Conservation (phyloP, 148 eudicot species). For the Nepenthes gracilis region DNA sequence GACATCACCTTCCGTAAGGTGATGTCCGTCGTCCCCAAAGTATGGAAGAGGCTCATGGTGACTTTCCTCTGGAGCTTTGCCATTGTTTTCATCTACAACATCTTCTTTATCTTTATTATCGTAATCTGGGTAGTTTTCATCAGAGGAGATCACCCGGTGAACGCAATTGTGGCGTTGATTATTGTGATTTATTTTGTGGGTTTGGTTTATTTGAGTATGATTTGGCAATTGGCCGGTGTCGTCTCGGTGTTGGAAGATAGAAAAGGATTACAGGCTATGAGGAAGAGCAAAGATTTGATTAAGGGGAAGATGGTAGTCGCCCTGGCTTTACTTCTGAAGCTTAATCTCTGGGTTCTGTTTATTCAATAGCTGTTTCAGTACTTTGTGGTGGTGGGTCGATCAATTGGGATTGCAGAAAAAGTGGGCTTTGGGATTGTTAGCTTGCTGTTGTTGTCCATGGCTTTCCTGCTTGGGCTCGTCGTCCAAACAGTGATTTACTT, state of each 20-base stretch:
- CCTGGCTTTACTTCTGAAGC: constrained; percentile 7
- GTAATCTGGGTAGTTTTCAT: neutral
- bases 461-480: constrained; percentile 30
- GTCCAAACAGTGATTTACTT: constrained; percentile 51
- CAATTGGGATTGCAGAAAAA: constrained; percentile 12
- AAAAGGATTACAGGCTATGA: constrained; percentile 32
- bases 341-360: constrained; percentile 12
- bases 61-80: constrained; percentile 30
- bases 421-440: constrained; percentile 26
- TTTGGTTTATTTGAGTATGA: constrained; percentile 22
- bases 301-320: constrained; percentile 31
- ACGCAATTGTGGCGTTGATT: neutral
- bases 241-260: constrained; percentile 33
- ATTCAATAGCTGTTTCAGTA: constrained; percentile 4
- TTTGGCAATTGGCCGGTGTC: constrained; percentile 37
- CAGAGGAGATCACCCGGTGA: neutral
- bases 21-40: constrained; percentile 29
- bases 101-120: neutral
- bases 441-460: constrained; percentile 15
- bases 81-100: constrained; percentile 17
- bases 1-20: constrained; percentile 20
- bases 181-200: constrained; percentile 14
- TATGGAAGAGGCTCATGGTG: constrained; percentile 34
- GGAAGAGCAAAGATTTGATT: constrained; percentile 34
- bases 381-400: constrained; percentile 15